Percentiles rank a stretch among this genome's conserved stretches.
phyloP scores from a whole-genome alignment of 768 basidiomycete genomes.

The Termitomyces sp. region DNA sequence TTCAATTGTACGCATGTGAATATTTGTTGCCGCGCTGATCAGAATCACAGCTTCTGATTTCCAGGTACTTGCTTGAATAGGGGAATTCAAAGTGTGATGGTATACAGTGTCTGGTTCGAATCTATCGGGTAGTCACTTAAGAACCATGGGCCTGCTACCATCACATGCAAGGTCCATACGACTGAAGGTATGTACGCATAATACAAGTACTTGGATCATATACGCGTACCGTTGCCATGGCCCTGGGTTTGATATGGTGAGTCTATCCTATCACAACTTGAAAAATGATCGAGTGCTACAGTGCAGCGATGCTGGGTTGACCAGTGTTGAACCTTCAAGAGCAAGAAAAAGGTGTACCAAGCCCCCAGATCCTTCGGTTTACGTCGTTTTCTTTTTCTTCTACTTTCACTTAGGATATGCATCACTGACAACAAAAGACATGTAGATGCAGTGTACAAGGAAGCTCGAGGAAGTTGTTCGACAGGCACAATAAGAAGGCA shows the following conservation, averaged over 20 bases:
- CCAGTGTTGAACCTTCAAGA: not conserved
- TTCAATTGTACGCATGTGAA: too few relatives aligned
- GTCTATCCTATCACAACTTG: not conserved
- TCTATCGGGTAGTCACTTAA: too few relatives aligned
- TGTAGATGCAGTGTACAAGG: not conserved
- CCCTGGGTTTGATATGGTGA: not conserved
- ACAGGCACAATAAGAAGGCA: not conserved
- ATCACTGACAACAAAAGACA: not conserved
- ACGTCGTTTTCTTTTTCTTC: not conserved
- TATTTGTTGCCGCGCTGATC: too few relatives aligned
- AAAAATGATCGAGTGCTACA: not conserved
- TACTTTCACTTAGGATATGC: not conserved
- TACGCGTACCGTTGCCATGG: not conserved
- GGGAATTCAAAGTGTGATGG: too few relatives aligned
- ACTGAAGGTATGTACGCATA: too few relatives aligned
- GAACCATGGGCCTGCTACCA: too few relatives aligned
- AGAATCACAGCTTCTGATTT: too few relatives aligned
- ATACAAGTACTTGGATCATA: not conserved
- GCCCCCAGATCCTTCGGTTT: not conserved
- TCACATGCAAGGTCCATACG: too few relatives aligned
- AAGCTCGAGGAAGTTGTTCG: not conserved
- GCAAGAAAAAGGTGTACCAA: not conserved
- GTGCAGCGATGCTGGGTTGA: too few relatives aligned
- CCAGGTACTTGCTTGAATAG: too few relatives aligned
- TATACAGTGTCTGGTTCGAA: too few relatives aligned